A percentile compares a stretch with the other conserved stretches of the same genome.
phyloP scores from a whole-genome alignment of 345 rosid genomes.

The Camelina laxa region DNA sequence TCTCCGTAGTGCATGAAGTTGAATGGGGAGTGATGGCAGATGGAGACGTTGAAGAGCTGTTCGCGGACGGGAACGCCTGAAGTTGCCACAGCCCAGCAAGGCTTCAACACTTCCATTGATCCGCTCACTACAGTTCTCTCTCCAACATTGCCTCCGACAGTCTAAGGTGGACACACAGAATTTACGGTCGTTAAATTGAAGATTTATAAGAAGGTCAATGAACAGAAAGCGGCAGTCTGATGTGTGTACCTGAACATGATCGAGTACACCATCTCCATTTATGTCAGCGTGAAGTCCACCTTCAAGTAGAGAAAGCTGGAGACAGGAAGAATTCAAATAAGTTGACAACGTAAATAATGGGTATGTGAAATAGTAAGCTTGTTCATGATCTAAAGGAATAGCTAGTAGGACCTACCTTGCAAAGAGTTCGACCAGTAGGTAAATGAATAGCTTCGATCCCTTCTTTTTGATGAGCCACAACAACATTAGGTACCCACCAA shows the following conservation, averaged over 20 bases:
- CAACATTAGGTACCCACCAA: constrained; percentile 99
- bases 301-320: constrained; percentile 93
- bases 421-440: constrained; percentile 93
- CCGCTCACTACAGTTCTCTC: constrained; percentile 82
- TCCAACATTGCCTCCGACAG: constrained; percentile 93
- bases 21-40: constrained; percentile 84
- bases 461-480: constrained; percentile 95
- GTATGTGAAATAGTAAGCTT: constrained; percentile 11
- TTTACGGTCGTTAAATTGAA: constrained; percentile 8
- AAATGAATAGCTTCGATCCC: constrained; percentile 97
- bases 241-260: constrained; percentile 88
- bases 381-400: constrained; percentile 12
- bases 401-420: constrained; percentile 66
- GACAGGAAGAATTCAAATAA: constrained; percentile 14
- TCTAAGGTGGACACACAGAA: constrained; percentile 54
- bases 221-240: neutral
- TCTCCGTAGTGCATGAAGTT: constrained; percentile 88
- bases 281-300: constrained; percentile 99
- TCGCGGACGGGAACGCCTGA: constrained; percentile 95
- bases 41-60: constrained; percentile 94
- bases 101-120: constrained; percentile 78
- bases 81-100: constrained; percentile 98
- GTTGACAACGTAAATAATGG: neutral
- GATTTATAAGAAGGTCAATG: constrained; percentile 3
- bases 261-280: constrained; percentile 98